Base-by-base conservation (phyloP, 306 rosid species). In the Rubus idaeus region DNA sequence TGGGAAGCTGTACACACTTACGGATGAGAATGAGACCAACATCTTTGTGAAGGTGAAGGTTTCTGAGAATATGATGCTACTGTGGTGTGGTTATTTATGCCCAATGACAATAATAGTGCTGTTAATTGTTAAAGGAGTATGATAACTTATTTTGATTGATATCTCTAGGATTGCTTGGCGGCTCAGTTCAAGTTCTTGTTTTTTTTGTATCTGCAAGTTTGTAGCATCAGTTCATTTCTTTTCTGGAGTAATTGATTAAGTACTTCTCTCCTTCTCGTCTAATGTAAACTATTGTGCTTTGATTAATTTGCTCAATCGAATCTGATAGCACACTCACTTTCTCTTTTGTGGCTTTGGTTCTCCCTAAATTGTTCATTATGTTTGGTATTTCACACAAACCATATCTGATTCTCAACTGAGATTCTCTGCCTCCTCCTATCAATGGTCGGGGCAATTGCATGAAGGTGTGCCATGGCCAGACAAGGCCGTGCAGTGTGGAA, bases 1-100 rank as follows among this genome's bases (percentile, higher is more conserved):
- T 92, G 97, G 97, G 96, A 92, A 79, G 97, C 96, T 68, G 79
- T 88, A 49, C 86, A 88, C 53, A 90, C 96, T 23, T 91, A 87
- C 77, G 97, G 97, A 51, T 92, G 83, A 30, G 35, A 30, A 84
- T 66, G 39, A 35, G 49, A 52, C 16, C 37, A 18, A 5, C 40
- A 20, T 35, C 68, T 0, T 49, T 47, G 26, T 47, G 46, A 60
- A 42, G 17, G 52, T 41, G 78, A 67, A 79, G 80, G 73, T 77
- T 85, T 20, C 6, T 81, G 73, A 65, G 85, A 49, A 68, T 72
- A 80, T 84, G 79, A 71, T 66, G 78, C 46, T 64, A 47, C 13
- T 7, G 75, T 71, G 78, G 81, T 83, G 78, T 85, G 70, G 72
- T 75, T 62, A 17, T 61, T 49, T 63, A 14, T 60, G 61, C 60